phyloP scores from a whole-genome alignment of 176 grass and related monocot genomes.

The Phragmites australis region DNA sequence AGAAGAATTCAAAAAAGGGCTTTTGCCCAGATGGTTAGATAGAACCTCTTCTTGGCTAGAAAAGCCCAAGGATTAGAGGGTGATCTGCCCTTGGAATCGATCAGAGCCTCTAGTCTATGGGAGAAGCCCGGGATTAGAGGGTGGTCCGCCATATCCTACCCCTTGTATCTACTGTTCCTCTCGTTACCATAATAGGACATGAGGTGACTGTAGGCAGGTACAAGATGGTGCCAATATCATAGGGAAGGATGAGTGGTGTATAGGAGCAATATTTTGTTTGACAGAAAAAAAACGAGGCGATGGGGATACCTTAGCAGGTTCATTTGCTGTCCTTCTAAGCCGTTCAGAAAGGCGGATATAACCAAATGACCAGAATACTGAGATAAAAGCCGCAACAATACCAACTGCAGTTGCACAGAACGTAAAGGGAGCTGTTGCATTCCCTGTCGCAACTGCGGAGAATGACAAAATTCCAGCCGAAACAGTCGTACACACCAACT shows the following conservation, averaged over 20 bases:
- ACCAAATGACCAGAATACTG: slow-evolving; percentile 63
- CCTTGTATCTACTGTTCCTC: no score
- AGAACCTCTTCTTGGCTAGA: no score
- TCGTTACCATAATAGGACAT: background rate
- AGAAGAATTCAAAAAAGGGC: no score
- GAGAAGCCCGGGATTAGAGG: no score
- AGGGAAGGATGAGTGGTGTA: background rate
- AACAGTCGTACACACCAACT: slow-evolving; percentile 74
- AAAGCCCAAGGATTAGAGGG: no score
- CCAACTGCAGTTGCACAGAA: slow-evolving; percentile 50
- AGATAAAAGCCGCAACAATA: slow-evolving; percentile 53
- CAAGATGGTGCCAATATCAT: background rate
- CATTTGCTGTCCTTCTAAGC: slow-evolving; percentile 57
- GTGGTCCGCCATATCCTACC: no score
- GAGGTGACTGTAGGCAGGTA: background rate
- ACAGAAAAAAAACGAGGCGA: background rate
- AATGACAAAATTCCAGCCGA: slow-evolving; percentile 83
- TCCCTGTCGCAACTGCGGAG: slow-evolving; percentile 65
- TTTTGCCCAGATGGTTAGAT: no score
- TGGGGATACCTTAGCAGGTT: slow-evolving; percentile 54
- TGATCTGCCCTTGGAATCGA: no score
- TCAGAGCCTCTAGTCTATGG: no score
- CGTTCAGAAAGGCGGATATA: slow-evolving; percentile 64
- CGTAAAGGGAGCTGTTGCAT: slow-evolving; percentile 68
- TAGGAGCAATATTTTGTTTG: background rate